These are phyloP conservation scores for Mercurialis annua DNA, from an alignment of 345 rosid genomes.

Conservation along the genomic window DNA sequence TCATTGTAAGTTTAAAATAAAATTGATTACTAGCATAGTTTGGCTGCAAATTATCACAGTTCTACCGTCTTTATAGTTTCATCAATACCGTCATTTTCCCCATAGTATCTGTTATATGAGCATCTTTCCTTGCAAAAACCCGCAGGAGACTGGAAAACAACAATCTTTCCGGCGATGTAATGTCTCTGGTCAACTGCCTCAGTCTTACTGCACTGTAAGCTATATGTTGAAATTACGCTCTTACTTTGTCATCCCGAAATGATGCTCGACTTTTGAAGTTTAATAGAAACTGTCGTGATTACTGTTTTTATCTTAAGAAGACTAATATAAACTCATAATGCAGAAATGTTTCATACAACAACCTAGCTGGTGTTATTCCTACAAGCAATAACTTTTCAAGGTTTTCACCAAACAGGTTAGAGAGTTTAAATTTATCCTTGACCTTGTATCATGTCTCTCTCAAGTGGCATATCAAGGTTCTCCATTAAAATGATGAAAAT, in stretches of 20 bases:
- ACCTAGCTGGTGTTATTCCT: constrained; percentile 74
- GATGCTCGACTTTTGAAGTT: background rate
- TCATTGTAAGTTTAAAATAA: constrained; percentile 60
- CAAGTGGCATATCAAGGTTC: background rate
- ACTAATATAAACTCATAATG: constrained; percentile 10
- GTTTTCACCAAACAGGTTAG: constrained; percentile 68
- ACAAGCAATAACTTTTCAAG: constrained; percentile 71
- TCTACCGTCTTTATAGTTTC: background rate
- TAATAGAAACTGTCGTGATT: background rate
- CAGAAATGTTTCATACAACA: constrained; percentile 86
- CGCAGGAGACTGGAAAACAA: constrained; percentile 80
- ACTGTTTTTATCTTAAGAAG: background rate
- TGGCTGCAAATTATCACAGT: background rate
- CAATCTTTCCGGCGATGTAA: constrained; percentile 76
- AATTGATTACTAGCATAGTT: background rate
- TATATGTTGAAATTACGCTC: background rate
- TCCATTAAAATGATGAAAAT: background rate
- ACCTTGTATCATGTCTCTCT: background rate
- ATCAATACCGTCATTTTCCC: constrained; percentile 1
- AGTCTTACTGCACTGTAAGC: constrained; percentile 68
- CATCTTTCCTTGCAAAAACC: constrained; percentile 2
- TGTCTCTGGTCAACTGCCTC: constrained; percentile 59
- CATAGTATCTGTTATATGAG: background rate
- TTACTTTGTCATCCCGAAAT: constrained; percentile 2
- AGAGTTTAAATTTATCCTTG: background rate